These are phyloP conservation scores for Berkeleyomyces rouxiae DNA, from an alignment of 2,329 filamentous ascomycete species.

Conservation along the genomic window DNA sequence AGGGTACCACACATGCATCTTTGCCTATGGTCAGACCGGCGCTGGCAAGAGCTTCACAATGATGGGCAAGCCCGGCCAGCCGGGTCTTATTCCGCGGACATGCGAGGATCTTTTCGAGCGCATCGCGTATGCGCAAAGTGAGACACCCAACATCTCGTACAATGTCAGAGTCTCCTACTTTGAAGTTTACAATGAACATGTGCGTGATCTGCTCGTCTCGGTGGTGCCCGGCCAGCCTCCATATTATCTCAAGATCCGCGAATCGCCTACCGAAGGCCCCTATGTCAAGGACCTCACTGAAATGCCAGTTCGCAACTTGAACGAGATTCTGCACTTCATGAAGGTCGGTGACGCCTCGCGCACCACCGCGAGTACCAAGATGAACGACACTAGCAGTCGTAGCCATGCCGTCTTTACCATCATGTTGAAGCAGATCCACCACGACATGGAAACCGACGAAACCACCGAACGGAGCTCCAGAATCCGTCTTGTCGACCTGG, in stretches of 20 bases:
- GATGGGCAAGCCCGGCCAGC: conserved; percentile 78
- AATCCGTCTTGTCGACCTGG: conserved; percentile 87
- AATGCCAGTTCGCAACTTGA: conserved; percentile 71
- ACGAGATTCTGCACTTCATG: conserved; percentile 83
- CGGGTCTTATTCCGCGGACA: conserved; percentile 83
- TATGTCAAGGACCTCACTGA: conserved; percentile 96
- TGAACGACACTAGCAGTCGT: conserved; percentile 96
- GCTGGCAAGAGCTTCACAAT: conserved; percentile 97
- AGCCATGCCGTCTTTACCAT: conserved; percentile 97
- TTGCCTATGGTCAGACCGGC: conserved; percentile 94
- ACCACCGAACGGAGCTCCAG: conserved; percentile 88
- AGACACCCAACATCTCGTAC: conserved; percentile 85
- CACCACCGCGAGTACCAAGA: conserved; percentile 87
- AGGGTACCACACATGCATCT: conserved; percentile 97
- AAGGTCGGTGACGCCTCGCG: conserved; percentile 73
- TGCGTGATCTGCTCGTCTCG: conserved; percentile 78
- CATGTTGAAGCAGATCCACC: conserved; percentile 93
- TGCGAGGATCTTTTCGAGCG: conserved; percentile 92
- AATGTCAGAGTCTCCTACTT: conserved; percentile 97
- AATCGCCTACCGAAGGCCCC: conserved; percentile 84
- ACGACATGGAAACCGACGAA: conserved; percentile 93
- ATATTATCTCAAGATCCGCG: conserved; percentile 91
- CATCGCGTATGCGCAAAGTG: conserved; percentile 59
- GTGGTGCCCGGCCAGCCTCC: conserved; percentile 53
- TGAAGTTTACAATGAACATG: conserved; percentile 98